Base-by-base conservation (phyloP, 2,329 filamentous ascomycete genomes). In the Penicillium sp. region DNA sequence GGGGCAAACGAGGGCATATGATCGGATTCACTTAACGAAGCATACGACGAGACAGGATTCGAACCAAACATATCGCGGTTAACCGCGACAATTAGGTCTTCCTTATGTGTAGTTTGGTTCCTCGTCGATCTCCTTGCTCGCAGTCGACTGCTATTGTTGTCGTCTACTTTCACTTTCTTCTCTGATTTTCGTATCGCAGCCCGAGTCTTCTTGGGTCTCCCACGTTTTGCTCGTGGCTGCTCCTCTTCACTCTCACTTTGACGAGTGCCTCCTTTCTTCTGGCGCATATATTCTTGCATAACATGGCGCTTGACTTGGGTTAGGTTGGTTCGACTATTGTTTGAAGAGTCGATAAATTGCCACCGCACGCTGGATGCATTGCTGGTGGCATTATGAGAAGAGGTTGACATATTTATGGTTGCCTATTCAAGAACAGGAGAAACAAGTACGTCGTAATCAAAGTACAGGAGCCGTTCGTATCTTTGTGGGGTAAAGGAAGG, bases 231-330 rank as follows among this genome's bases (percentile, higher is more conserved):
- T 44, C 26, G 53, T 22, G 51, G 41, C 11, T 30, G 37, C 26
- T 63, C 59, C 26, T 58, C 59, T 37, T 65, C 61, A 37, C 57
- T 60, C 8, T 61, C 60, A 40, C 59, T 62, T 7, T 62, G 56
- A 10, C 54, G 63, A 14, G 53, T 17, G 10, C 44, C 36, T 2
- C 61, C 50, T 48, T 65, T 65, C 51, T 74, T 75, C 43, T 74
- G 71, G 19, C 72, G 71, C 64, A 75, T 73, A 57, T 70, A 75
- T 48, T 76, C 73, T 56, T 75, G 71, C 74, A 76, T 76, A 7
- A 76, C 74, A 73, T 77, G 74, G 22, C 73, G 72, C 48, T 75
- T 75, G 36, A 76, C 74, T 56, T 69, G 70, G 1, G 73, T 76
- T 41, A 74, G 59, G 40, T 75, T 76, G 45, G 58, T 64, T 22